These are phyloP conservation scores for Puccinia coronata DNA, from an alignment of 1,284 basidiomycete species.

Conservation along the genomic window DNA sequence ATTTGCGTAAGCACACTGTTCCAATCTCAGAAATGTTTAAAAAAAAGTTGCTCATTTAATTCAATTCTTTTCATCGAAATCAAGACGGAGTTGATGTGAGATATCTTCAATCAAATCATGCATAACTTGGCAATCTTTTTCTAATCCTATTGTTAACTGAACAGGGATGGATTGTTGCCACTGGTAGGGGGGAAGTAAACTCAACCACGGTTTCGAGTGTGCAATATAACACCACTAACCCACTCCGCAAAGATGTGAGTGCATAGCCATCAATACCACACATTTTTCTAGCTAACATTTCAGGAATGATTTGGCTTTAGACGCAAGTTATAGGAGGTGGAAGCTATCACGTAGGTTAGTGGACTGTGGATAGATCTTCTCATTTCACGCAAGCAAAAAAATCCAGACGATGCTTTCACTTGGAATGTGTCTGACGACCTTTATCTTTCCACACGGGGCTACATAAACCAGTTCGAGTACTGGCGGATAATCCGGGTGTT, in stretches of 20 bases:
- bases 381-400: not conserved
- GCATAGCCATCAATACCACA: too few relatives aligned
- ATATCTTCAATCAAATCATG: not conserved
- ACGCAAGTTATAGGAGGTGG: conserved; percentile 46
- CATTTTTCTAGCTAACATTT: not conserved
- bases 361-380: not conserved
- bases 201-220: conserved; percentile 18
- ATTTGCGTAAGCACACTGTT: conserved; percentile 54
- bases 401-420: too few relatives aligned
- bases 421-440: not conserved
- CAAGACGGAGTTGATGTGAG: conserved; percentile 31
- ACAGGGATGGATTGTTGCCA: conserved; percentile 21
- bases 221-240: conserved; percentile 28
- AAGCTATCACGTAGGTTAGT: conserved; percentile 38
- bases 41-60: not conserved
- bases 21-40: not conserved
- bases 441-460: too few relatives aligned
- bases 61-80: too few relatives aligned
- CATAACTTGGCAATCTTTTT: not conserved
- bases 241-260: conserved; percentile 46
- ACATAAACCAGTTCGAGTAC: conserved; percentile 28
- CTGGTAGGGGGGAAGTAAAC: conserved; percentile 21
- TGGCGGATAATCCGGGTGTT: conserved; percentile 31
- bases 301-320: not conserved
- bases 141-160: not conserved